Evolutionary conservation across 805 yeast species (phyloP).

Genomic region (Zygosaccharomyces rouxii): DNA sequence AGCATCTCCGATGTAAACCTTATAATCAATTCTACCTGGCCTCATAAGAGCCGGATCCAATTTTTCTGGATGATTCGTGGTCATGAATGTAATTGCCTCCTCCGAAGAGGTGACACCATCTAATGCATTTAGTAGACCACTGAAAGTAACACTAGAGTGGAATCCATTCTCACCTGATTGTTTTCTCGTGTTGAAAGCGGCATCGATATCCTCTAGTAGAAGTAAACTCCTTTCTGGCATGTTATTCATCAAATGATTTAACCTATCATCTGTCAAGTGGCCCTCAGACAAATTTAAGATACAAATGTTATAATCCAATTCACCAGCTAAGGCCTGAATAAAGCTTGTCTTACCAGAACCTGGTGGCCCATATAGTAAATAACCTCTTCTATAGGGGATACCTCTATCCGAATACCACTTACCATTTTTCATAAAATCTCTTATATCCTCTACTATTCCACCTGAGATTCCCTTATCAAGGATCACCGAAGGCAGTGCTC

Average conservation of each 20-base stretch:
- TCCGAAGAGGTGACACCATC: slow-evolving; percentile 98
- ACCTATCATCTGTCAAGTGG: slow-evolving; percentile 87
- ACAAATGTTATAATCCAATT: slow-evolving; percentile 91
- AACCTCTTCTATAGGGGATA: slow-evolving; percentile 96
- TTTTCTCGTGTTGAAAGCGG: slow-evolving; percentile 82
- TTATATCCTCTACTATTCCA: slow-evolving; percentile 61
- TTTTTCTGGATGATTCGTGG: slow-evolving; percentile 94
- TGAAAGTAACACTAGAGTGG: slow-evolving; percentile 86
- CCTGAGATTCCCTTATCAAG: slow-evolving; percentile 73
- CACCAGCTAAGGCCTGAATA: slow-evolving; percentile 95
- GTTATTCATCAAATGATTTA: slow-evolving; percentile 94
- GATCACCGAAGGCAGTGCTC: slow-evolving; percentile 80
- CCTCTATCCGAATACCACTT: slow-evolving; percentile 94
- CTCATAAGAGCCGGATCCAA: slow-evolving; percentile 89
- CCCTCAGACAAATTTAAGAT: slow-evolving; percentile 85
- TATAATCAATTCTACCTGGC: slow-evolving; percentile 91
- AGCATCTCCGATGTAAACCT: slow-evolving; percentile 83
- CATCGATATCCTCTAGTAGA: slow-evolving; percentile 88
- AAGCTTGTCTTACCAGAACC: slow-evolving; percentile 96
- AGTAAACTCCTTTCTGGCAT: slow-evolving; percentile 85
- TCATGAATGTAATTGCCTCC: slow-evolving; percentile 94
- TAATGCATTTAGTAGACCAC: slow-evolving; percentile 87
- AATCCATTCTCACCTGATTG: slow-evolving; percentile 75
- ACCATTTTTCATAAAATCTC: slow-evolving; percentile 73
- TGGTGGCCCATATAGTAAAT: slow-evolving; percentile 92